Percentiles rank a stretch among this genome's conserved stretches.
phyloP scores from a whole-genome alignment of 1,284 basidiomycete genomes.

The Boletus smithii region DNA sequence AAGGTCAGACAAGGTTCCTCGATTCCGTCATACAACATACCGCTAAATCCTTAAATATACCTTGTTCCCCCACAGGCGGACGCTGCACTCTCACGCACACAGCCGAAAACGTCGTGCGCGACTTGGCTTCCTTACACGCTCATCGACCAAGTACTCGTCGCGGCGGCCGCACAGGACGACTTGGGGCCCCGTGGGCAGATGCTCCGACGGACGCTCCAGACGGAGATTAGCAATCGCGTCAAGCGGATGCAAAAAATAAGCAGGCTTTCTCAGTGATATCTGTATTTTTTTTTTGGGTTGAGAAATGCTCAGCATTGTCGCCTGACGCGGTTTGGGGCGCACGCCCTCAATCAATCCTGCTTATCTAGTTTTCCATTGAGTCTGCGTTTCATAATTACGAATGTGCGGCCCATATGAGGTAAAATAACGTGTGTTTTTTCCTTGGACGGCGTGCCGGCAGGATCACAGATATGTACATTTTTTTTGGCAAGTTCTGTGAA shows the following conservation, averaged over 20 bases:
- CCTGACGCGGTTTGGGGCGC: neutral
- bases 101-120: conserved; percentile 52
- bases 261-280: conserved; percentile 19
- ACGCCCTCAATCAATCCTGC: conserved; percentile 1
- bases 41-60: conserved; percentile 12
- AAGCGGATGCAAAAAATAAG: conserved; percentile 63
- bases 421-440: conserved; percentile 8
- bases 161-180: conserved; percentile 55
- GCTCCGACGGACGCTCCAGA: conserved; percentile 49
- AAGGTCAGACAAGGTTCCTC: conserved; percentile 47
- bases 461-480: conserved; percentile 6
- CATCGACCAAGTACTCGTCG: conserved; percentile 80
- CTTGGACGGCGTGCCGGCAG: conserved; percentile 14
- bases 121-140: conserved; percentile 85
- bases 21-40: conserved; percentile 6
- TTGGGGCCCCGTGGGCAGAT: conserved; percentile 41
- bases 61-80: conserved; percentile 46
- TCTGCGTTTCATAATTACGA: conserved; percentile 11
- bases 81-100: conserved; percentile 51
- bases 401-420: conserved; percentile 4
- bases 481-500: neutral
- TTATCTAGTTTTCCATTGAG: conserved; percentile 8
- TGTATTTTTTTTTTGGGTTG: too few species aligned
- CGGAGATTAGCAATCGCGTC: conserved; percentile 56
- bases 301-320: neutral